Evolutionary conservation across 805 yeast genomes (phyloP), one percentile per base, ranked within the genome.

Genomic region (Kluyveromyces lactis): DNA sequence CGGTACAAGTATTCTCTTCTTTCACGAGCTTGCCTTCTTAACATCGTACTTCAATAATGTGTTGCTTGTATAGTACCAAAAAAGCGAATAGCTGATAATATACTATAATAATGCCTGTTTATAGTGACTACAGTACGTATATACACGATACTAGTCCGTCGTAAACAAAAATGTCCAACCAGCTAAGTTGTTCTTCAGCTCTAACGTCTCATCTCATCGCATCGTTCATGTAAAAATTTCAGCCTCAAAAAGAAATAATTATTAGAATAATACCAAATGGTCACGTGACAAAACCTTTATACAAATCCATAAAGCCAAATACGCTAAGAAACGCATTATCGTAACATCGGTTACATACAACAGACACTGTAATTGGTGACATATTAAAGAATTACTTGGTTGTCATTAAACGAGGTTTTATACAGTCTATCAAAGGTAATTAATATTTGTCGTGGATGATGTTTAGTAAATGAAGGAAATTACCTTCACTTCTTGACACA

Each of bases 21-120:
- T 61, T 92, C 97, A 66, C 98, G 79, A 6, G 97, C 97, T 56
- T 90, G 95, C 68, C 86, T 77, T 63, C 98, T 77, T 41, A 86
- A 64, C 96, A 73, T 72, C 11, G 2, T 30, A 19, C 10, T 8
- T 11, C 4, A 30, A 30, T 7, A 15, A 6, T 27, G 30, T 11
- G 5, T 5, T 7, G n/a, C 30, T n/a, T n/a, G 16, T 27, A 24
- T 24, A 9, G 27, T 24, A 24, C 27, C 27, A 24, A 24, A 24
- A 24, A 12, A 24, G 27, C 27, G 12, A 24, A 24, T 24, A 9
- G 11, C 27, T 24, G 27, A 6, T 27, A 27, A 27, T n/a, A 27
- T 5, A 11, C 30, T n/a, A n/a, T n/a, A n/a, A n/a, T n/a, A n/a
- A n/a, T n/a, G n/a, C n/a, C n/a, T n/a, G n/a, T n/a, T n/a, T n/a